A percentile compares a stretch with the other conserved stretches of the same genome.
These are phyloP conservation scores for Penicillium cinerascens DNA, from an alignment of 495 filamentous ascomycete genomes.

Conservation along the genomic window DNA sequence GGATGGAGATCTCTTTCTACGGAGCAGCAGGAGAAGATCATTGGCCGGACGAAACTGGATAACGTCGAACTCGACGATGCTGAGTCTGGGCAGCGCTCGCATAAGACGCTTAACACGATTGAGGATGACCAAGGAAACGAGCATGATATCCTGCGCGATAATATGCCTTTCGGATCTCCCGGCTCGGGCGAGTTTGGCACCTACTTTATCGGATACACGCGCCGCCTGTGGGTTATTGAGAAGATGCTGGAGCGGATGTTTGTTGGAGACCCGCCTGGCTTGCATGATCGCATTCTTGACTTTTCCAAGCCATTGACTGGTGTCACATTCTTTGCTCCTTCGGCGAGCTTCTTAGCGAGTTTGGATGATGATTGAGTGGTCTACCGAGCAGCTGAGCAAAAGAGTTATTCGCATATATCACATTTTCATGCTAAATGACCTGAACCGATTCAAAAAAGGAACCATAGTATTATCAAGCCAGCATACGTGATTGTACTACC, in stretches of 20 bases:
- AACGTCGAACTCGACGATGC: slow-evolving; percentile 56
- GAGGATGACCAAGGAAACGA: slow-evolving; percentile 50
- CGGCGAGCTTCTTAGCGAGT: slow-evolving; percentile 37
- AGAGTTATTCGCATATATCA: background rate
- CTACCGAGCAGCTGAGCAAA: background rate
- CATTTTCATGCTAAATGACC: slow-evolving; percentile 20
- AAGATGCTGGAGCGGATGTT: slow-evolving; percentile 58
- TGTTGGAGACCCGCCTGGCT: slow-evolving; percentile 49
- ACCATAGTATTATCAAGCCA: too few species aligned
- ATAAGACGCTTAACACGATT: slow-evolving; percentile 54
- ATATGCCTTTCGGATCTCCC: slow-evolving; percentile 58
- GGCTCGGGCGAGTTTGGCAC: slow-evolving; percentile 53
- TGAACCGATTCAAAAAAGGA: too few species aligned
- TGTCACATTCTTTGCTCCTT: slow-evolving; percentile 51
- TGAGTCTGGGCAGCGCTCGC: slow-evolving; percentile 43
- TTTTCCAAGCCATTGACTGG: slow-evolving; percentile 54
- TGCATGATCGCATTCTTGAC: slow-evolving; percentile 55
- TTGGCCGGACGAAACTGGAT: slow-evolving; percentile 54
- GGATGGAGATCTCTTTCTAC: slow-evolving; percentile 43
- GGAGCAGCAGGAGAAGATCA: slow-evolving; percentile 53
- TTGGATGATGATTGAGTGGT: slow-evolving; percentile 27
- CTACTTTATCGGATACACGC: slow-evolving; percentile 58
- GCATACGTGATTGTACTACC: too few species aligned
- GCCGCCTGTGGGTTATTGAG: slow-evolving; percentile 55
- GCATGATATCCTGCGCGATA: slow-evolving; percentile 53